Conservation (phyloP, 768 basidiomycete genomes). For the Lyophyllum semitale region DNA sequence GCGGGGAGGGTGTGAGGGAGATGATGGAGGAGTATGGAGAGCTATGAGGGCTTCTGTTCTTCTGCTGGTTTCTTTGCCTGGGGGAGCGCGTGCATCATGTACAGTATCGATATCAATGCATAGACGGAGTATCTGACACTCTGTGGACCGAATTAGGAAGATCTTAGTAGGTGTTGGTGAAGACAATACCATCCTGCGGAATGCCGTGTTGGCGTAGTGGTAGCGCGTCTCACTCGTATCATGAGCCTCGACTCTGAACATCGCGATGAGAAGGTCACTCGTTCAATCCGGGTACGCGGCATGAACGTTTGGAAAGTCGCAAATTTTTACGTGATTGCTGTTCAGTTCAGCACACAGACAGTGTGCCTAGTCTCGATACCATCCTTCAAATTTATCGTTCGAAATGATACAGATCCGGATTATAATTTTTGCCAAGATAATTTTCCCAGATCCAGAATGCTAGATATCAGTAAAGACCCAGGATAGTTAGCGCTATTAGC, state of each 20-base stretch:
- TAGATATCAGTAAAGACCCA: too few species aligned
- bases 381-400: too few species aligned
- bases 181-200: not conserved
- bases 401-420: too few species aligned
- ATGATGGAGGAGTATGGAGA: slow-evolving; percentile 42
- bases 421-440: too few species aligned
- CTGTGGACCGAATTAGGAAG: too few species aligned
- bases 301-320: not conserved
- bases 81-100: not conserved
- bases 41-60: not conserved
- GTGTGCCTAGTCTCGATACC: too few species aligned
- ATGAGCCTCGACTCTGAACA: not conserved
- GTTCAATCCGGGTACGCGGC: slow-evolving; percentile 1
- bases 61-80: not conserved
- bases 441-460: too few species aligned
- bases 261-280: not conserved
- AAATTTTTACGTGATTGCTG: not conserved
- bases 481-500: too few species aligned
- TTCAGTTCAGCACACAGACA: too few species aligned
- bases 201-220: not conserved
- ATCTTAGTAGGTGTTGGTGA: too few species aligned
- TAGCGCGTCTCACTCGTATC: not conserved
- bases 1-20: slow-evolving; percentile 40
- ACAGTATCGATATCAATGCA: not conserved
- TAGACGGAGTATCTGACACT: too few species aligned